Evolutionary conservation across 1,139 yeast genomes (phyloP).

Genomic region (Pneumocystis oryctolagi): DNA sequence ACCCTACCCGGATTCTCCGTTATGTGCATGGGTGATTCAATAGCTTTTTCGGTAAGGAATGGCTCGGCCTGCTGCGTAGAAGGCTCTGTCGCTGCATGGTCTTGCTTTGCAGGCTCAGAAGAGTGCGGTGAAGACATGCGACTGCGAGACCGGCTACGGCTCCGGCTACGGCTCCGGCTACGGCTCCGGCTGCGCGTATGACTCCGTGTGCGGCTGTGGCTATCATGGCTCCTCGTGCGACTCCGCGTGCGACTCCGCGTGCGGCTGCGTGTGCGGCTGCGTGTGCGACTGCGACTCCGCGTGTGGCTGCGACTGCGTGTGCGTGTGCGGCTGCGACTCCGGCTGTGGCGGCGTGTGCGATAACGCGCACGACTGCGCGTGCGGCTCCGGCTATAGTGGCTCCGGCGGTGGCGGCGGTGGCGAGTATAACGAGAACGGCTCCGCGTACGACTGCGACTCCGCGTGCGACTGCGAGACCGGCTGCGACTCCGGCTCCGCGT

Average conservation of each 20-base stretch:
- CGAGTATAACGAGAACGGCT: not conserved
- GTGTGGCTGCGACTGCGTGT: not conserved
- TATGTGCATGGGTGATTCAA: too few species aligned
- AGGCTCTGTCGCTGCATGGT: too few species aligned
- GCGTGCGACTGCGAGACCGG: slow-evolving; percentile 3
- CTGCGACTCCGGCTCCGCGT: not conserved
- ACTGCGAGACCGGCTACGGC: not conserved
- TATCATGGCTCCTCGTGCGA: not conserved
- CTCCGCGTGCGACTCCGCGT: not conserved
- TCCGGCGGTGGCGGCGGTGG: not conserved
- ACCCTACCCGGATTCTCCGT: too few species aligned
- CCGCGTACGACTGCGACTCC: not conserved
- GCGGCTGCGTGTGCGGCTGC: not conserved
- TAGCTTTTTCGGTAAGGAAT: too few species aligned
- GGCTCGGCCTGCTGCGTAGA: too few species aligned
- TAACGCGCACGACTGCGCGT: not conserved
- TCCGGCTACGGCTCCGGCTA: not conserved
- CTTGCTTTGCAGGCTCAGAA: not conserved
- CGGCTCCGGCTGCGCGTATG: not conserved
- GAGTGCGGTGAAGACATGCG: not conserved
- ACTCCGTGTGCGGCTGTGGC: not conserved
- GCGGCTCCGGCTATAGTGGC: not conserved
- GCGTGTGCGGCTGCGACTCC: not conserved
- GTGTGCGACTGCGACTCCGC: not conserved
- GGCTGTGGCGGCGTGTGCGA: not conserved